These are phyloP conservation scores for Talaromyces verruculosus DNA, from an alignment of 2,329 filamentous ascomycete genomes.

Conservation along the genomic window DNA sequence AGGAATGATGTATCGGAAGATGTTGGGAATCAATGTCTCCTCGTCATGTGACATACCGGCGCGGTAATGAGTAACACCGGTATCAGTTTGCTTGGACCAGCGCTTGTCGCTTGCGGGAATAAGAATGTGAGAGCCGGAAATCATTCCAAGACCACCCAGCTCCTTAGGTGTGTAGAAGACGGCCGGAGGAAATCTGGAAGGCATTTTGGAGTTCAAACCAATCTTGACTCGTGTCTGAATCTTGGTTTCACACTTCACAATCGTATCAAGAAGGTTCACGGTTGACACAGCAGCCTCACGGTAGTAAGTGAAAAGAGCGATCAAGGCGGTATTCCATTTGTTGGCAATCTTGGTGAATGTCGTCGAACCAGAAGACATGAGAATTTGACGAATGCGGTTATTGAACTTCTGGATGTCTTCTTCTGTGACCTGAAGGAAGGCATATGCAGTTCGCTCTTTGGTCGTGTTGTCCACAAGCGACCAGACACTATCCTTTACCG, in stretches of 20 bases:
- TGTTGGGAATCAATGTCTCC: constrained; percentile 96
- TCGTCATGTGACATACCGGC: constrained; percentile 98
- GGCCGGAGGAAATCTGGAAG: constrained; percentile 93
- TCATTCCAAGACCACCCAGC: constrained; percentile 95
- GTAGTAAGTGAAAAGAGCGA: constrained; percentile 97
- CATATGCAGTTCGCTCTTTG: constrained; percentile 95
- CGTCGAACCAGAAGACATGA: constrained; percentile 99
- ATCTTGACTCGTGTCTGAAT: constrained; percentile 99
- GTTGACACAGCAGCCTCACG: constrained; percentile 96
- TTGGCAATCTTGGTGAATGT: constrained; percentile 99
- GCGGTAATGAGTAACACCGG: constrained; percentile 93
- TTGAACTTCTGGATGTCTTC: constrained; percentile 99
- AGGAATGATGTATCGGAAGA: constrained; percentile 98
- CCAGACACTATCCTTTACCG: constrained; percentile 97
- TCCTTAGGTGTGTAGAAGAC: constrained; percentile 99
- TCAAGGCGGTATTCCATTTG: constrained; percentile 98
- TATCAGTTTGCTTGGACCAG: constrained; percentile 97
- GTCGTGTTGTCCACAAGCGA: constrained; percentile 93
- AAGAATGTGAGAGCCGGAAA: constrained; percentile 95
- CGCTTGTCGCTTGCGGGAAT: constrained; percentile 97
- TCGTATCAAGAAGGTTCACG: constrained; percentile 88
- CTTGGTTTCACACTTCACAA: constrained; percentile 99
- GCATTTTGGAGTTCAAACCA: constrained; percentile 98
- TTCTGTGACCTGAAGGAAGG: constrained; percentile 95
- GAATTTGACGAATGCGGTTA: constrained; percentile 94